Base-by-base conservation (phyloP, 331 rosid species). In the Telfairia occidentalis region DNA sequence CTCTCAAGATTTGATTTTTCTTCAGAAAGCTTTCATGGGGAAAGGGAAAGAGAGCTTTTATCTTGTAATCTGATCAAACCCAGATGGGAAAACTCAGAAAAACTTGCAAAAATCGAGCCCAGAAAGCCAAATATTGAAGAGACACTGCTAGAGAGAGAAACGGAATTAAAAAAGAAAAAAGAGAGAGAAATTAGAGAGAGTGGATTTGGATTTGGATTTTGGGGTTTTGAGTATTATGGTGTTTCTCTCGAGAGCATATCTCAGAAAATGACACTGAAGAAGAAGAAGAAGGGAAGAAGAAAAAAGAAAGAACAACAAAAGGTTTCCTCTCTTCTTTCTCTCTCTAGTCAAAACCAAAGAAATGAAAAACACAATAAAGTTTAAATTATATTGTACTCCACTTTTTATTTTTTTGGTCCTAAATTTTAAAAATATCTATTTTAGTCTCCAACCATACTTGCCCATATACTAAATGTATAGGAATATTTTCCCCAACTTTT, bases 211-310 rank as follows among this genome's bases (percentile, higher is more conserved):
- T 54, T 59, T 74, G 84, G 87, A 77, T 78, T 83, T 89, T n/a
- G n/a, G 86, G 54, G 85, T 3, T 86, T 78, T 86, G 40, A 13
- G 57, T 45, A 45, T 26, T 64, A 61, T 86, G 87, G 85, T 82
- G 84, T 83, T 80, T 35, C 35, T 73, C 85, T 84, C 79, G 83
- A 84, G 83, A 82, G 95, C 89, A 87, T 92, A 84, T 86, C 78
- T 90, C 29, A 87, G 96, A 92, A 92, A 92, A 90, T 83, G 98
- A 92, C 98, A 87, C 80, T 90, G 75, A 50, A 66, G 73, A 83
- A 37, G 81, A 72, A 29, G 40, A 11, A 10, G 16, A 19, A 61
- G 35, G 15, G 28, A 35, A 4, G 63, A 55, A 55, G 45, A n/a
- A 65, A 23, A 52, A 65, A 69, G 55, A 80, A 73, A 60, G 78